These are phyloP conservation scores for Cladobotryum mycophilum DNA, from an alignment of 2,329 filamentous ascomycete species.

Conservation along the genomic window DNA sequence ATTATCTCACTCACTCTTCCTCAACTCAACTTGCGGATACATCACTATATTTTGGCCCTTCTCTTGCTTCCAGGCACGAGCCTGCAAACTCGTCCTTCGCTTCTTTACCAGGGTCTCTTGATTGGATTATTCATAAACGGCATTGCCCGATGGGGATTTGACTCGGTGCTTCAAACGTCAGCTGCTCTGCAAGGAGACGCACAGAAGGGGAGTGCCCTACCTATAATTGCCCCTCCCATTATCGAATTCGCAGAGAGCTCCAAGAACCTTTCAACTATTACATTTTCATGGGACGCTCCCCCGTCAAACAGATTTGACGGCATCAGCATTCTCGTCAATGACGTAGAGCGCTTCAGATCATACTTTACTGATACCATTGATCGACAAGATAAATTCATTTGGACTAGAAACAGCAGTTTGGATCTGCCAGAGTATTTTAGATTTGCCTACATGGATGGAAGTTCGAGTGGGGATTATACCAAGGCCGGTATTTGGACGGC, in stretches of 20 bases:
- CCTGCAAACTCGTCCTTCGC: conserved; percentile 76
- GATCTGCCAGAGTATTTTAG: conserved; percentile 65
- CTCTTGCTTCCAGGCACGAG: conserved; percentile 82
- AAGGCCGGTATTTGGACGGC: conserved; percentile 65
- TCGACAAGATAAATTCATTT: conserved; percentile 45
- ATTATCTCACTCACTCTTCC: conserved; percentile 67
- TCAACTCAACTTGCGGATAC: conserved; percentile 75
- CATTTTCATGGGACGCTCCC: conserved; percentile 48
- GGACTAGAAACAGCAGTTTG: conserved; percentile 44
- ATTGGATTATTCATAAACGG: conserved; percentile 92
- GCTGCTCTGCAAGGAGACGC: conserved; percentile 63
- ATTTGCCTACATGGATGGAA: conserved; percentile 67
- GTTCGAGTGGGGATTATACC: conserved; percentile 61
- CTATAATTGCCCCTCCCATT: conserved; percentile 39
- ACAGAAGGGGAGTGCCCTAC: conserved; percentile 57
- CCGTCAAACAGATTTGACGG: conserved; percentile 57
- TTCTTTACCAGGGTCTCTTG: conserved; percentile 84
- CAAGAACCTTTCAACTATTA: conserved; percentile 55
- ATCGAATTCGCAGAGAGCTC: conserved; percentile 36
- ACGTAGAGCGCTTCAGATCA: conserved; percentile 72
- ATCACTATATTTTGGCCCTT: conserved; percentile 89
- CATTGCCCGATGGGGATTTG: conserved; percentile 90
- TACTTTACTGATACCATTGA: conserved; percentile 56
- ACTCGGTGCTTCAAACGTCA: conserved; percentile 78
- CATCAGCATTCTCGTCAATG: conserved; percentile 75